phyloP scores from a whole-genome alignment of 2,329 filamentous ascomycete genomes.

The Pyrenophora teres region DNA sequence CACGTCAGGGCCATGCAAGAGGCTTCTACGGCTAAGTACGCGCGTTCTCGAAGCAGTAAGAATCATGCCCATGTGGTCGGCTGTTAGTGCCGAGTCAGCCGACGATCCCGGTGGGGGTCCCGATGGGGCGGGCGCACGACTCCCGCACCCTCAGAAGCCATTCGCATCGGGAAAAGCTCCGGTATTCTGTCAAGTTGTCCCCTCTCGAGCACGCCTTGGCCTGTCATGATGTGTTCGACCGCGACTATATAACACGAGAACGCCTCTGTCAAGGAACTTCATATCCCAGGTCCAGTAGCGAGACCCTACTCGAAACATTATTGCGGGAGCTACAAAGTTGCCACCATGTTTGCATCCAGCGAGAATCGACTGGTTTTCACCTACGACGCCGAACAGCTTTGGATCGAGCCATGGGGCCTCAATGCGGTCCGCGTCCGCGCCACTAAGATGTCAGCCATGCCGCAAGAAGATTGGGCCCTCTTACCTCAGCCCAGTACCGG shows the following conservation, averaged over 20 bases:
- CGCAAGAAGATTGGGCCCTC: slow-evolving; percentile 35
- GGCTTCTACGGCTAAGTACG: too few relatives aligned
- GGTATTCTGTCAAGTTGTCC: neutral
- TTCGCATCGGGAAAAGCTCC: neutral
- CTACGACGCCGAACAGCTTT: slow-evolving; percentile 56
- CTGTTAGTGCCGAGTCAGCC: neutral
- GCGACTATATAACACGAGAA: slow-evolving; percentile 2
- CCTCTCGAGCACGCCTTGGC: neutral
- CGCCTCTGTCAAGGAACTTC: neutral
- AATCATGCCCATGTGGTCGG: too few relatives aligned
- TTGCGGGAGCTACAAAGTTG: neutral
- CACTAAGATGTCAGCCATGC: slow-evolving; percentile 47
- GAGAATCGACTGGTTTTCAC: slow-evolving; percentile 58
- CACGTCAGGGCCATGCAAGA: too few relatives aligned
- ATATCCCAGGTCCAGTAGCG: too few relatives aligned
- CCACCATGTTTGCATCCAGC: slow-evolving; percentile 3
- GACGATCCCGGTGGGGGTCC: slow-evolving; percentile 6
- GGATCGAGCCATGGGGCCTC: slow-evolving; percentile 57
- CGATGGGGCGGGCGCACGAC: neutral
- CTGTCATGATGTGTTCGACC: neutral
- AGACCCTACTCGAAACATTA: neutral
- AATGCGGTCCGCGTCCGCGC: slow-evolving; percentile 56
- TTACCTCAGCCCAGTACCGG: slow-evolving; percentile 6
- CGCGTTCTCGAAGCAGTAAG: too few relatives aligned
- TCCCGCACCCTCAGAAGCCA: neutral